These are phyloP conservation scores for Psilocybe subaeruginosa DNA, from an alignment of 768 basidiomycete species.

Conservation along the genomic window DNA sequence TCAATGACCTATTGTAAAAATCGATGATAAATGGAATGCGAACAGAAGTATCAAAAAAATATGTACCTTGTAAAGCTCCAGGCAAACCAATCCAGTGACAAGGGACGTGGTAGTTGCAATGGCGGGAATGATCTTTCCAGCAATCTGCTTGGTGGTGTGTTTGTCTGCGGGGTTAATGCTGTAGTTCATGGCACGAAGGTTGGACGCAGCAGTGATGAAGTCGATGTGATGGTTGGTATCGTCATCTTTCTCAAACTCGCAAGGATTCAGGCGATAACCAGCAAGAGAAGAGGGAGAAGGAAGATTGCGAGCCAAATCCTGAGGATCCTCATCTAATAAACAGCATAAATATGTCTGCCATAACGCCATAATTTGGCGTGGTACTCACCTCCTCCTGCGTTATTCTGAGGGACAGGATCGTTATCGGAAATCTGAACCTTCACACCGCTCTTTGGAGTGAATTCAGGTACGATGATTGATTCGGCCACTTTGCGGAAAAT, in stretches of 20 bases:
- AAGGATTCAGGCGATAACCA: constrained; percentile 94
- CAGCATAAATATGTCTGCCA: constrained; percentile 11
- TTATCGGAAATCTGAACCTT: constrained; percentile 93
- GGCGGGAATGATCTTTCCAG: constrained; percentile 98
- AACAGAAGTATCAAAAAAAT: neutral
- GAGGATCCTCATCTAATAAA: constrained; percentile 51
- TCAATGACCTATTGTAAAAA: constrained; percentile 76
- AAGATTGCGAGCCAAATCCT: constrained; percentile 65
- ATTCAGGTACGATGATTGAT: constrained; percentile 85
- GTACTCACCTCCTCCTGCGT: constrained; percentile 39
- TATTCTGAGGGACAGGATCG: constrained; percentile 74
- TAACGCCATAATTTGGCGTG: constrained; percentile 13
- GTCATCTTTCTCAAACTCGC: constrained; percentile 99
- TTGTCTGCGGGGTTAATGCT: constrained; percentile 83
- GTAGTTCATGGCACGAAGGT: constrained; percentile 96
- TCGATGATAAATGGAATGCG: neutral
- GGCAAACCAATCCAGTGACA: constrained; percentile 92
- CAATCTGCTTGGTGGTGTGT: constrained; percentile 96
- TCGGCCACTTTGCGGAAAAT: constrained; percentile 86
- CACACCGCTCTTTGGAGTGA: constrained; percentile 90
- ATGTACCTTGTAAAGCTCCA: constrained; percentile 94
- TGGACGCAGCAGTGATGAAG: constrained; percentile 97
- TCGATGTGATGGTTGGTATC: constrained; percentile 98
- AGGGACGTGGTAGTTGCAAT: constrained; percentile 98
- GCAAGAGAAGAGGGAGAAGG: constrained; percentile 91